Conservation (phyloP, 2,329 filamentous ascomycete genomes). For the Mollisia scopiformis region DNA sequence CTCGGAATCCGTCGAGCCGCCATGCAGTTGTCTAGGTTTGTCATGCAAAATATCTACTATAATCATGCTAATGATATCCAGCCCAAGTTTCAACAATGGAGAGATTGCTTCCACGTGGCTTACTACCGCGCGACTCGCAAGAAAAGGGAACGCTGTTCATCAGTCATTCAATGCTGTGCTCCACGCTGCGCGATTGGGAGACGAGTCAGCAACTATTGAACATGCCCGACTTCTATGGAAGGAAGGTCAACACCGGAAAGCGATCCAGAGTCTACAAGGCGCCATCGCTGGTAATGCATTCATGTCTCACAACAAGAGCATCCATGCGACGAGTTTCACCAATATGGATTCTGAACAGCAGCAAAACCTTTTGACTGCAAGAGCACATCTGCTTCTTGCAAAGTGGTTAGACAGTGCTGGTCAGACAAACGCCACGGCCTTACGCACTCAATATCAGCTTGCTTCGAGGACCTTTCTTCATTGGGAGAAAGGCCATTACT, state of each 20-base stretch:
- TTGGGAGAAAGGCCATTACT: slow-evolving; percentile 98
- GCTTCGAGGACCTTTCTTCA: slow-evolving; percentile 70
- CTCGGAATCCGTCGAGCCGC: slow-evolving; percentile 83
- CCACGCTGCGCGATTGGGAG: slow-evolving; percentile 81
- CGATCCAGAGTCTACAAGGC: slow-evolving; percentile 86
- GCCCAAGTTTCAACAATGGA: slow-evolving; percentile 61
- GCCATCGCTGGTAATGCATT: slow-evolving; percentile 85
- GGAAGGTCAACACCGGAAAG: slow-evolving; percentile 90
- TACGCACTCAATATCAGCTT: slow-evolving; percentile 81
- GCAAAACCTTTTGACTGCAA: slow-evolving; percentile 66
- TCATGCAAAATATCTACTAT: slow-evolving; percentile 18
- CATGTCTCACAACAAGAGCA: slow-evolving; percentile 43
- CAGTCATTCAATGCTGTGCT: slow-evolving; percentile 94
- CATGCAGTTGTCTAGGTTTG: slow-evolving; percentile 77
- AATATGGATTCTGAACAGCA: slow-evolving; percentile 39
- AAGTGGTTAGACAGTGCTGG: slow-evolving; percentile 98
- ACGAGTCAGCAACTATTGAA: slow-evolving; percentile 89
- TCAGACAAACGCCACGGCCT: slow-evolving; percentile 81
- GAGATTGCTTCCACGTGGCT: slow-evolving; percentile 88
- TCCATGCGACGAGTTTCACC: slow-evolving; percentile 25
- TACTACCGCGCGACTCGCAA: slow-evolving; percentile 79
- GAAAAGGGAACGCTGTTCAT: slow-evolving; percentile 81
- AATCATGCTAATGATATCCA: slow-evolving; percentile 34
- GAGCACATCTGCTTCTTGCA: slow-evolving; percentile 85
- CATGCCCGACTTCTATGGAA: slow-evolving; percentile 93